A percentile compares a stretch with the other conserved stretches of the same genome.
Conservation (phyloP, 2,329 filamentous ascomycete genomes). For the Zelopaecilomyces penicillatus region DNA sequence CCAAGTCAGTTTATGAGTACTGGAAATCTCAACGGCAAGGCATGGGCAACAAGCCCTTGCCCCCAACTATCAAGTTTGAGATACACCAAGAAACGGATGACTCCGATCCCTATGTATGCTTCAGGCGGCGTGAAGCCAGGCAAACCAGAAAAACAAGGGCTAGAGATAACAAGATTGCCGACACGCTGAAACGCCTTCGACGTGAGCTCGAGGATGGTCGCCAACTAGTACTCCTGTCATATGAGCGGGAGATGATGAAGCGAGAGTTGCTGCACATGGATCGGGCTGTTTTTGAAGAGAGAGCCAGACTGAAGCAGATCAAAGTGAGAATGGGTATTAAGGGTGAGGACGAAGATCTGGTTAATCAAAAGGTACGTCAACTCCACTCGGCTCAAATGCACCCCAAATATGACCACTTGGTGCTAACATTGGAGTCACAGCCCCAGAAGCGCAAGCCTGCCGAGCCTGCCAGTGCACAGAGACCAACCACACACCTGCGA, state of each 20-base stretch:
- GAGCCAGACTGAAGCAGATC: slow-evolving; percentile 72
- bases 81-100: slow-evolving; percentile 92
- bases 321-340: slow-evolving; percentile 87
- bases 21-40: slow-evolving; percentile 68
- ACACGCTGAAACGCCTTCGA: slow-evolving; percentile 86
- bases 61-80: slow-evolving; percentile 83
- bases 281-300: slow-evolving; percentile 72
- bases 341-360: slow-evolving; percentile 84
- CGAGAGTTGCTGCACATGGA: slow-evolving; percentile 69
- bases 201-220: slow-evolving; percentile 86
- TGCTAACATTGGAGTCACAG: slow-evolving; percentile 26
- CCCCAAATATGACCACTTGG: background rate
- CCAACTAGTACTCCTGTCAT: slow-evolving; percentile 67
- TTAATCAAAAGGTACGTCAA: slow-evolving; percentile 77
- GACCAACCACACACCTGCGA: slow-evolving; percentile 57
- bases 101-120: slow-evolving; percentile 94
- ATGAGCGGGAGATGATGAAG: slow-evolving; percentile 71
- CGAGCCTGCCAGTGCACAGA: slow-evolving; percentile 53
- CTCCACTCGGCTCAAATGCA: slow-evolving; percentile 24
- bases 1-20: slow-evolving; percentile 79
- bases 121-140: slow-evolving; percentile 86
- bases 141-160: slow-evolving; percentile 92
- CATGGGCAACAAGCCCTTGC: slow-evolving; percentile 62
- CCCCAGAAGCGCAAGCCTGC: slow-evolving; percentile 62
- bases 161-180: slow-evolving; percentile 85